phyloP scores from a whole-genome alignment of 2,329 filamentous ascomycete genomes.

The Aspergillus ochraceoroseus region DNA sequence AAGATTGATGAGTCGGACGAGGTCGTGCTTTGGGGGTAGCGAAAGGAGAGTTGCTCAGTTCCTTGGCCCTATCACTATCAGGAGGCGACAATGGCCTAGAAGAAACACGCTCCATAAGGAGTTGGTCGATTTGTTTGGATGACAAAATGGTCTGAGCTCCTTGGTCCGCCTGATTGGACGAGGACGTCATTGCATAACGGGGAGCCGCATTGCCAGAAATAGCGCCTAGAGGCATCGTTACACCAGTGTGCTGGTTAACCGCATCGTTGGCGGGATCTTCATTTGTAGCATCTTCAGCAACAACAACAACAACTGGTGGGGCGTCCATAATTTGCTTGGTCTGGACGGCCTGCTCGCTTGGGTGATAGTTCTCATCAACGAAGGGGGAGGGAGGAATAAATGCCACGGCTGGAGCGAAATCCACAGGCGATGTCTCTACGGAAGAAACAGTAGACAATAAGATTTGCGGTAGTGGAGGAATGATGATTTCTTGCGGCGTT shows the following conservation, averaged over 20 bases:
- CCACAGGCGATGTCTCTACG: conserved; percentile 45
- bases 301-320: conserved; percentile 52
- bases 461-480: conserved; percentile 30
- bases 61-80: conserved; percentile 31
- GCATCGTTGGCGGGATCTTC: conserved; percentile 47
- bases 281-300: conserved; percentile 62
- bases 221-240: conserved; percentile 55
- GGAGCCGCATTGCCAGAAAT: conserved; percentile 55
- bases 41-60: conserved; percentile 32
- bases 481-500: conserved; percentile 20
- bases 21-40: conserved; percentile 36
- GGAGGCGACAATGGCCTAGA: conserved; percentile 32
- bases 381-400: conserved; percentile 19
- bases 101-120: conserved; percentile 56
- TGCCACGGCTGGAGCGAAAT: conserved; percentile 30
- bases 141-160: conserved; percentile 79
- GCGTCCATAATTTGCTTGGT: conserved; percentile 18
- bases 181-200: conserved; percentile 24
- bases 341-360: conserved; percentile 21
- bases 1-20: conserved; percentile 33
- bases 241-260: conserved; percentile 26
- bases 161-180: conserved; percentile 57
- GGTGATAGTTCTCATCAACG: conserved; percentile 23
- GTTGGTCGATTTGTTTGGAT: conserved; percentile 71
- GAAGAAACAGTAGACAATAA: conserved; percentile 43